Base-by-base conservation (phyloP, 768 basidiomycete genomes). In the Strobilomyces dryophilus region DNA sequence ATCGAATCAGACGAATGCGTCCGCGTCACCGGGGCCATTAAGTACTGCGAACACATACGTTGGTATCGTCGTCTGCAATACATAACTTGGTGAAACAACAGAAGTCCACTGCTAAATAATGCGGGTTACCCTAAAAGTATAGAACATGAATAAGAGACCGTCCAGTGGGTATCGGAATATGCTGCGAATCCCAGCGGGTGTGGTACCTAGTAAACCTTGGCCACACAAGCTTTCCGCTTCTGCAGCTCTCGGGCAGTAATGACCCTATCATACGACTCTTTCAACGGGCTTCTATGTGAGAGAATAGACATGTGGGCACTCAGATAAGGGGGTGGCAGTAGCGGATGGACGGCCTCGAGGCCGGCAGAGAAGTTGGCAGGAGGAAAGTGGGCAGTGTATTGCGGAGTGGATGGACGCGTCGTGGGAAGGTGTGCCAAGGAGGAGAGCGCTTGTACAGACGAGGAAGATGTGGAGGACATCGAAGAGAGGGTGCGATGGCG, bases 301-400 rank as follows among this genome's bases (percentile, higher is more conserved):
- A 89, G 72, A 44, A 87, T 79, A 18, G 85, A 85, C 66, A 89
- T 73, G 53, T 91, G 89, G 52, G 84, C 80, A 58, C 74, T 79
- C 55, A 87, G 66, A 63, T 89, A 89, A 39, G 87, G 87, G 4
- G 80, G 78, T 0, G 89, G 89, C 21, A 90, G 75, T 17, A 89
- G 74, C 0, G 86, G 79, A 63, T 91, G 89, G 9, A 85, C 79
- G 24, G 70, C 73, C 63, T 88, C 85, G 18, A 81, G 69, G 50
- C 81, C 74, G 21, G 72, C 71, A 45, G 77, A 74, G 17, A 80
- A 75, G 51, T 80, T 83, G n/a, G 71, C 68, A 1, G 81, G 77
- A 9, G 89, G 86, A 71, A 90, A 88, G 68, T 82, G 79, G 8
- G 78, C 72, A 7, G 81, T 75, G 47, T 81, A 66, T 52, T 80